phyloP scores from a whole-genome alignment of 805 yeast species.

The Metschnikowia cerradonensis region DNA sequence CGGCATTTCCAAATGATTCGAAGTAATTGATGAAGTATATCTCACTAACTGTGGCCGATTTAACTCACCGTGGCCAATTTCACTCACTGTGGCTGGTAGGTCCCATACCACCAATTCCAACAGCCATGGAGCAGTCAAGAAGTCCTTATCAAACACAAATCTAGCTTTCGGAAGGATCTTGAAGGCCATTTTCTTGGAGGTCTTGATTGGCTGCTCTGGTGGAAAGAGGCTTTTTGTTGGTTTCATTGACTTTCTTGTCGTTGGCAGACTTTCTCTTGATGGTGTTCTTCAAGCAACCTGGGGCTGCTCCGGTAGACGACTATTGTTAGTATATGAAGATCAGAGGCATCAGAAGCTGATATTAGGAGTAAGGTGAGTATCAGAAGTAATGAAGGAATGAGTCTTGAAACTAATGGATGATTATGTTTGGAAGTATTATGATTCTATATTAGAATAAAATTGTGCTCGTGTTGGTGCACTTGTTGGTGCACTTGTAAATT shows the following conservation, averaged over 20 bases:
- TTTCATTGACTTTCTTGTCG: constrained; percentile 61
- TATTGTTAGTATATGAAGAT: constrained; percentile 11
- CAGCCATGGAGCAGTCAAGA: constrained; percentile 72
- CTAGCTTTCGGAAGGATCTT: constrained; percentile 41
- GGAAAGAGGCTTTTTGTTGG: constrained; percentile 75
- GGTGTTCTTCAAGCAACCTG: constrained; percentile 82
- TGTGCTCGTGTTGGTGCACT: constrained; percentile 59
- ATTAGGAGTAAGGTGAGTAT: too few species aligned
- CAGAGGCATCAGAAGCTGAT: too few species aligned
- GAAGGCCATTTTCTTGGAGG: constrained; percentile 38
- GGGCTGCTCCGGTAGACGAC: constrained; percentile 44
- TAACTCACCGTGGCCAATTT: too few species aligned
- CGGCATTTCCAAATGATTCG: constrained; percentile 54
- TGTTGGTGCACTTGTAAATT: constrained; percentile 67
- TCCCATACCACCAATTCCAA: constrained; percentile 69
- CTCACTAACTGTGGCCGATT: constrained; percentile 40
- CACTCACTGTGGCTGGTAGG: constrained; percentile 32
- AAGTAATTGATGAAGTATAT: constrained; percentile 47
- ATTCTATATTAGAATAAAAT: too few species aligned
- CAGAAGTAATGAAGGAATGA: too few species aligned
- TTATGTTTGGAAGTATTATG: too few species aligned
- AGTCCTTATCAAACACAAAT: constrained; percentile 59
- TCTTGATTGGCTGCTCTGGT: constrained; percentile 72
- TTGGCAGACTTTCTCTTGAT: constrained; percentile 78
- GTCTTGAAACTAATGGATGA: too few species aligned